These are phyloP conservation scores for Lasiodiplodia gonubiensis DNA, from an alignment of 2,329 filamentous ascomycete genomes.

Conservation along the genomic window DNA sequence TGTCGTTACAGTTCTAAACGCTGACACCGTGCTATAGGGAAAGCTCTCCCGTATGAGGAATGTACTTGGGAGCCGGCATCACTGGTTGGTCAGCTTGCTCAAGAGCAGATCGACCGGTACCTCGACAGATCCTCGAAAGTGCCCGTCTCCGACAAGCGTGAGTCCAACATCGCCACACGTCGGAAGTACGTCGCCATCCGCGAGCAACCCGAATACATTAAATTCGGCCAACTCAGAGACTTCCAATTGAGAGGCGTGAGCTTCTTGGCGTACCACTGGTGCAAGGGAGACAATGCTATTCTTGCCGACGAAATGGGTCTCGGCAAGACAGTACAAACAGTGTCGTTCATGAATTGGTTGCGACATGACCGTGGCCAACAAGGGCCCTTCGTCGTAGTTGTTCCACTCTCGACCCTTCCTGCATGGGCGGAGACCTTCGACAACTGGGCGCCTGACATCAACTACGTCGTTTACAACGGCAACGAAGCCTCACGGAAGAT, in stretches of 20 bases:
- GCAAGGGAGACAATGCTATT: constrained; percentile 91
- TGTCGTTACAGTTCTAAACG: constrained; percentile 29
- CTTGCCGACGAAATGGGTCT: constrained; percentile 98
- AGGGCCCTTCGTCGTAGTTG: constrained; percentile 95
- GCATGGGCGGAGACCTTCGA: constrained; percentile 99
- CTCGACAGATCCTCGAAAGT: constrained; percentile 81
- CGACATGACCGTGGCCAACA: constrained; percentile 88
- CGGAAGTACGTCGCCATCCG: constrained; percentile 62
- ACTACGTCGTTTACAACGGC: constrained; percentile 96
- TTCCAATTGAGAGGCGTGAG: constrained; percentile 96
- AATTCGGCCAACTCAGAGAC: constrained; percentile 81
- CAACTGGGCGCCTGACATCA: constrained; percentile 91
- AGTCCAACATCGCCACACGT: constrained; percentile 77
- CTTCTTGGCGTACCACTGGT: constrained; percentile 96
- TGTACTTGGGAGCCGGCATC: constrained; percentile 90
- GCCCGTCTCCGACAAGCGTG: constrained; percentile 78
- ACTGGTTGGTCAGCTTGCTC: constrained; percentile 77
- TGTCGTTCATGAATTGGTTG: constrained; percentile 96
- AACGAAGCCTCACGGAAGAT: constrained; percentile 84
- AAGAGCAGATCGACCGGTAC: constrained; percentile 90
- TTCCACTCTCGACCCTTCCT: constrained; percentile 94
- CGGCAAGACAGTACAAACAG: constrained; percentile 96
- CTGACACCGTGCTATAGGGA: constrained; percentile 57
- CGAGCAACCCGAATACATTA: constrained; percentile 83
- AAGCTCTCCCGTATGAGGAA: constrained; percentile 87